Evolutionary conservation across 495 filamentous ascomycete genomes (phyloP), one percentile per base, ranked within the genome.

Genomic region (Penicillium crystallinum): DNA sequence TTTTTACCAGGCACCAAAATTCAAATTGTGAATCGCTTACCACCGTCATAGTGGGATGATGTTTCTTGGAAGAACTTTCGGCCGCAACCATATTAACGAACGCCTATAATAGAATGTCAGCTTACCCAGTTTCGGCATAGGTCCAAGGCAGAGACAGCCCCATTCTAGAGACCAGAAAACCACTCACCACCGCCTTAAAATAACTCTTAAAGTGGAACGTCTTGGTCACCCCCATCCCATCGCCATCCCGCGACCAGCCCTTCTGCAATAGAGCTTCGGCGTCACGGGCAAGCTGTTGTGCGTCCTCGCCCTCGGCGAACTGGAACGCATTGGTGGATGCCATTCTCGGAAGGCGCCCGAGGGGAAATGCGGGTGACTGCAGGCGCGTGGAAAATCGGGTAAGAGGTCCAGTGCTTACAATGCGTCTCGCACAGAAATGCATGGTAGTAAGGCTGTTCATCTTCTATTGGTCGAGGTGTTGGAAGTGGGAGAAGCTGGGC

Each of bases 41-140:
- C 36, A 74, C 41, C 1, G 70, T 76, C 63, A 77, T 76, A 8
- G 68, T 75, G 21, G 74, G 59, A 62, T 77, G 74, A 50, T 77
- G 74, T 42, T 75, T 74, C 59, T 73, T 71, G 1, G 59, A 55
- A 9, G 70, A 55, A 55, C 71, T 75, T 45, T 75, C 68, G 23
- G 71, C 63, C 7, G 70, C 71, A 43, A 75, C 60, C 22, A 69
- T 51, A 53, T 73, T 73, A 18, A 73, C 57, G 47, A 75, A 75
- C 14, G 65, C 65, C 71, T 74, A 38, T 7, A 12, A 17, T 34
- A 30, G 10, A 36, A 35, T 12, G 49, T 56, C 14, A 54, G 44
- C 19, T 14, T 39, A 19, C 18, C 46, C 18, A 34, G 19, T 35
- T 34, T 29, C 34, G 23, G 23, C n/a, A 50, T 22, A 25, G 41